Evolutionary conservation across 176 grass and related monocot species (phyloP).

Genomic region (Phragmites australis): DNA sequence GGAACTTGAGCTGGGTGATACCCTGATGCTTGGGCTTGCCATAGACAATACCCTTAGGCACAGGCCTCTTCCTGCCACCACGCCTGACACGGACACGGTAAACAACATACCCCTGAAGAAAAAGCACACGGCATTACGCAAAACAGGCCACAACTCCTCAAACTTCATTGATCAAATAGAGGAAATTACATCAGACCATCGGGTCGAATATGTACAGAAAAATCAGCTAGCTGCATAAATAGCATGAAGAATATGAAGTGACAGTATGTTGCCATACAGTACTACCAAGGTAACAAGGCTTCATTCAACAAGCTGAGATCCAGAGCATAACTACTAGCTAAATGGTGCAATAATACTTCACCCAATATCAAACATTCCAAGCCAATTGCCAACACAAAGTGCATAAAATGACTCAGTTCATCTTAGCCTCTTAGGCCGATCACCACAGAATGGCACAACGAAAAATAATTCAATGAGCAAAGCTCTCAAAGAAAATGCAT

Average conservation of each 20-base stretch:
- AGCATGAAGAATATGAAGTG: not conserved
- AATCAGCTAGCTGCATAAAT: not conserved
- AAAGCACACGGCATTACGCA: not conserved
- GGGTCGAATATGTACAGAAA: not conserved
- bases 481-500: not conserved
- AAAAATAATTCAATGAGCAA: too few relatives aligned
- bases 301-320: not conserved
- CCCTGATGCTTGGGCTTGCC: conserved; percentile 94
- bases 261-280: too few relatives aligned
- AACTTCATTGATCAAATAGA: not conserved
- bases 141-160: not conserved
- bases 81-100: conserved; percentile 65
- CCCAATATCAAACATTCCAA: not conserved
- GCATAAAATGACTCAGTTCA: not conserved
- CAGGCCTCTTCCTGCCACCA: conserved; percentile 92
- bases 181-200: too few relatives aligned
- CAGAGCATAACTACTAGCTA: not conserved
- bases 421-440: too few relatives aligned
- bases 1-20: conserved; percentile 92
- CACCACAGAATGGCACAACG: not conserved
- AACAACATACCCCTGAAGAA: conserved; percentile 55
- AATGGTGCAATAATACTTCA: not conserved
- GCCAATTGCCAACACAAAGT: not conserved
- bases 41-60: conserved; percentile 82
- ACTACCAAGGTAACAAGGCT: not conserved